These are phyloP conservation scores for Chaetomiaceae sp. DNA, from an alignment of 2,329 filamentous ascomycete species.

Conservation along the genomic window DNA sequence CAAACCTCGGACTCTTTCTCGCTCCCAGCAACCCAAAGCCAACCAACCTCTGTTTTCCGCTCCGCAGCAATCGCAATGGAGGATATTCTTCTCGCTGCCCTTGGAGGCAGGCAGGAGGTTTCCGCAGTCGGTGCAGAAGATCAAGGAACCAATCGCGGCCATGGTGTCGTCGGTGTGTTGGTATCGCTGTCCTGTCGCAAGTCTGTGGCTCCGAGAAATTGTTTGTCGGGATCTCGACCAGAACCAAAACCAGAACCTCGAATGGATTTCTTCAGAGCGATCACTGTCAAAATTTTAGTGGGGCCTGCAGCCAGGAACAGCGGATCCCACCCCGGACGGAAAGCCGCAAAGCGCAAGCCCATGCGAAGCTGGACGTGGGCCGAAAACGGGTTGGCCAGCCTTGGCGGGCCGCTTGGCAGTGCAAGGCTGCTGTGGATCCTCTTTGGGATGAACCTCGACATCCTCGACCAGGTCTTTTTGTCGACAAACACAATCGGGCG, in stretches of 20 bases:
- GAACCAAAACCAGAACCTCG: not conserved
- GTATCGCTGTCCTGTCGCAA: not conserved
- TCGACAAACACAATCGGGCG: not conserved
- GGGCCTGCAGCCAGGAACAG: slow-evolving; percentile 3
- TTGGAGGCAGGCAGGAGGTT: slow-evolving; percentile 80
- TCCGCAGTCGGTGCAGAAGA: slow-evolving; percentile 91
- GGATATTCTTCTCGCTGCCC: slow-evolving; percentile 67
- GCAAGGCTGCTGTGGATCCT: slow-evolving; percentile 14
- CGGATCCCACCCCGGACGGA: not conserved
- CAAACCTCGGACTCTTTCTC: not conserved
- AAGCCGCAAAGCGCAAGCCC: slow-evolving; percentile 10
- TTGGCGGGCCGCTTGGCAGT: slow-evolving; percentile 8
- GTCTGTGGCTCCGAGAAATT: not conserved
- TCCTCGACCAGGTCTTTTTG: slow-evolving; percentile 1
- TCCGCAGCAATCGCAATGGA: slow-evolving; percentile 83
- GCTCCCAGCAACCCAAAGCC: slow-evolving; percentile 7
- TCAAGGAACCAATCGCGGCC: slow-evolving; percentile 83
- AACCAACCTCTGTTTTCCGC: slow-evolving; percentile 73
- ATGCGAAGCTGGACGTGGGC: not conserved
- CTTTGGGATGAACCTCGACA: not conserved
- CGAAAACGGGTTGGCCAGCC: slow-evolving; percentile 10
- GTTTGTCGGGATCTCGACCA: not conserved
- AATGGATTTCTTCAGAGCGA: not conserved
- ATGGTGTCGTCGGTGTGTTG: slow-evolving; percentile 42
- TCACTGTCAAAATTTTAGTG: slow-evolving; percentile 7